These are phyloP conservation scores for Xanthoconium separans DNA, from an alignment of 1,284 basidiomycete species.

Conservation along the genomic window DNA sequence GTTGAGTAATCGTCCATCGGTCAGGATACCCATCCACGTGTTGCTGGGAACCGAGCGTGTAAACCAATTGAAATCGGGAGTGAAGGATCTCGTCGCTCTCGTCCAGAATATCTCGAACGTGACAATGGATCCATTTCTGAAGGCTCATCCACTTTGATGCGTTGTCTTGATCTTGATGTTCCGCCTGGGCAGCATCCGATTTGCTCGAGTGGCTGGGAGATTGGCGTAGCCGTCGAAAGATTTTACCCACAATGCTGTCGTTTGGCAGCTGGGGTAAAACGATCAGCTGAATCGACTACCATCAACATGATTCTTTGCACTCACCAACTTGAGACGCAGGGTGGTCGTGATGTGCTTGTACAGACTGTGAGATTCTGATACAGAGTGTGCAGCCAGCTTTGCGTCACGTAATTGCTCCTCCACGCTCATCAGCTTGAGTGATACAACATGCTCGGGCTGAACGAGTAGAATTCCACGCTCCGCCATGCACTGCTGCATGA, in stretches of 20 bases:
- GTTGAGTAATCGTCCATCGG: constrained; percentile 1
- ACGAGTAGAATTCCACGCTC: constrained; percentile 42
- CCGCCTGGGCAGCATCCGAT: too few species aligned
- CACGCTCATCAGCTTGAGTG: constrained; percentile 26
- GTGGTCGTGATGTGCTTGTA: not conserved
- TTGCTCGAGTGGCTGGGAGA: not conserved
- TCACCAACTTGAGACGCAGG: not conserved
- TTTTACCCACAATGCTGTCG: not conserved
- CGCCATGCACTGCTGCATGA: constrained; percentile 39
- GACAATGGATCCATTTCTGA: not conserved
- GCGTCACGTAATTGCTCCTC: constrained; percentile 14
- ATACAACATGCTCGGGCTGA: constrained; percentile 52
- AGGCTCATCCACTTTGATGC: not conserved
- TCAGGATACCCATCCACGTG: constrained; percentile 2
- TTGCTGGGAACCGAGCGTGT: not conserved
- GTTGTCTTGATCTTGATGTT: not conserved
- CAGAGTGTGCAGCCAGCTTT: not conserved
- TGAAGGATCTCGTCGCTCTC: not conserved
- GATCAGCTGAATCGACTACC: not conserved
- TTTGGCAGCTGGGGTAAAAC: too few species aligned
- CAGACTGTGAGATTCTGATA: not conserved
- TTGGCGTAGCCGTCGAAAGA: not conserved
- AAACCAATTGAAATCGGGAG: not conserved
- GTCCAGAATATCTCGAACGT: not conserved
- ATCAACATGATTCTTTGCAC: not conserved